phyloP scores from a whole-genome alignment of 805 yeast species.

The Yamadazyma sp. region DNA sequence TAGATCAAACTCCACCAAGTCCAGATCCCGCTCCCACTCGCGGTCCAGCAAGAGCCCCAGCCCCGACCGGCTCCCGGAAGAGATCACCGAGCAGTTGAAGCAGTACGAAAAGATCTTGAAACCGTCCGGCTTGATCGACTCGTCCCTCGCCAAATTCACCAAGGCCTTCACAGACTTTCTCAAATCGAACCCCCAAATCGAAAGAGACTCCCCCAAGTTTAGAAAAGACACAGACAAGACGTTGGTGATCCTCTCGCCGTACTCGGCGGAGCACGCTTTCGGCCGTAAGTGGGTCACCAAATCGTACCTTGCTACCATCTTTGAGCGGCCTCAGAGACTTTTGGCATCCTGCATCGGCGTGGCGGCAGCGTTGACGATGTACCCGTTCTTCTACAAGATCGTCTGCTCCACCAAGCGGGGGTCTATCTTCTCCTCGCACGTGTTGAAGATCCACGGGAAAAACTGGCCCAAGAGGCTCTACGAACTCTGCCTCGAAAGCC shows the following conservation, averaged over 20 bases:
- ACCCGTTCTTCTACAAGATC: constrained; percentile 57
- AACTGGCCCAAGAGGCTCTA: constrained; percentile 65
- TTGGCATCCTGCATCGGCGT: constrained; percentile 78
- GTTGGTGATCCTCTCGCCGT: constrained; percentile 64
- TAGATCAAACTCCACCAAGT: constrained; percentile 4
- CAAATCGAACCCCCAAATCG: constrained; percentile 42
- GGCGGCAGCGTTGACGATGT: constrained; percentile 69
- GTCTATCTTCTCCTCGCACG: constrained; percentile 57
- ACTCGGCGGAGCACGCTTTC: constrained; percentile 68
- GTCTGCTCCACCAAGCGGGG: constrained; percentile 48
- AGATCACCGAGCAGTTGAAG: constrained; percentile 10
- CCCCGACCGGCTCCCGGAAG: constrained; percentile 12
- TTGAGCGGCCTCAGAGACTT: constrained; percentile 79
- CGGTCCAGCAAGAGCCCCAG: constrained; percentile 18
- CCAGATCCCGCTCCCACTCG: constrained; percentile 7
- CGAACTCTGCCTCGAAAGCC: constrained; percentile 60
- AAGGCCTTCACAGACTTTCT: constrained; percentile 45
- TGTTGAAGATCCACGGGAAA: constrained; percentile 67
- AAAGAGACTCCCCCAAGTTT: constrained; percentile 40
- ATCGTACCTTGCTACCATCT: constrained; percentile 63
- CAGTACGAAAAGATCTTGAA: constrained; percentile 30
- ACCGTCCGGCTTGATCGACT: constrained; percentile 39
- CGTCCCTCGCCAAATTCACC: constrained; percentile 35
- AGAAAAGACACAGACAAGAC: constrained; percentile 45
- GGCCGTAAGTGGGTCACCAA: constrained; percentile 77